phyloP scores from a whole-genome alignment of 1,284 basidiomycete genomes.

The Apiotrichum brassicae region DNA sequence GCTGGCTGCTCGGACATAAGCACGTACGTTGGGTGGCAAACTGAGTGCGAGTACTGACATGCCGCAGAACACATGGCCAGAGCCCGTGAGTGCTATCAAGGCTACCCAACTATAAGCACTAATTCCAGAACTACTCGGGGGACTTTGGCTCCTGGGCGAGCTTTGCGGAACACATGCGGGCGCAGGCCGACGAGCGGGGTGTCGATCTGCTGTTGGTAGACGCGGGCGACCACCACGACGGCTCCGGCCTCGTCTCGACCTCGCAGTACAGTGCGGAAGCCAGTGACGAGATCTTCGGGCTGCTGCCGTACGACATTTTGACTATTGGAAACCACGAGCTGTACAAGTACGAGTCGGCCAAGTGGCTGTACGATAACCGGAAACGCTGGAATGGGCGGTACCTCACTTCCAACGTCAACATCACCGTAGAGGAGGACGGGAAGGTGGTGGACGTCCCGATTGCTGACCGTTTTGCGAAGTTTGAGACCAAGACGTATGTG shows the following conservation, averaged over 20 bases:
- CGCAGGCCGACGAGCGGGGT: slow-evolving; percentile 51
- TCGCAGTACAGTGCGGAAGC: slow-evolving; percentile 56
- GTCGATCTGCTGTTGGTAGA: slow-evolving; percentile 44
- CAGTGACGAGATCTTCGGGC: slow-evolving; percentile 67
- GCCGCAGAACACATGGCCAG: slow-evolving; percentile 45
- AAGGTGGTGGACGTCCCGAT: slow-evolving; percentile 39
- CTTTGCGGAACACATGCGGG: slow-evolving; percentile 74
- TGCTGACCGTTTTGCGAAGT: slow-evolving; percentile 63
- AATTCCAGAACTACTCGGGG: slow-evolving; percentile 50
- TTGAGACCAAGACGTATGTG: slow-evolving; percentile 63
- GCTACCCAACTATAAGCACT: neutral
- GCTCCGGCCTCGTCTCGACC: slow-evolving; percentile 45
- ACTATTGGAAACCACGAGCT: slow-evolving; percentile 86
- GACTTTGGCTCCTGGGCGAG: slow-evolving; percentile 73
- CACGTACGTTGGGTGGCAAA: slow-evolving; percentile 32
- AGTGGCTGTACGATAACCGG: slow-evolving; percentile 73
- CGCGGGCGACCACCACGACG: slow-evolving; percentile 64
- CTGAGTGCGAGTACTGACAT: slow-evolving; percentile 10
- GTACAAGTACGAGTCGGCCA: slow-evolving; percentile 67
- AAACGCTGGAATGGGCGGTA: slow-evolving; percentile 56
- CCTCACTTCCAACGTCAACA: slow-evolving; percentile 76
- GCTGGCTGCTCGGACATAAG: slow-evolving; percentile 46
- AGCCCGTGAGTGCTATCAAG: slow-evolving; percentile 32
- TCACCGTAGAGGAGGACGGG: slow-evolving; percentile 59
- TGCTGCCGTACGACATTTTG: slow-evolving; percentile 74